Percentiles rank a stretch among this genome's conserved stretches.
These are phyloP conservation scores for Serendipita vermifera DNA, from an alignment of 768 basidiomycete genomes.

Conservation along the genomic window DNA sequence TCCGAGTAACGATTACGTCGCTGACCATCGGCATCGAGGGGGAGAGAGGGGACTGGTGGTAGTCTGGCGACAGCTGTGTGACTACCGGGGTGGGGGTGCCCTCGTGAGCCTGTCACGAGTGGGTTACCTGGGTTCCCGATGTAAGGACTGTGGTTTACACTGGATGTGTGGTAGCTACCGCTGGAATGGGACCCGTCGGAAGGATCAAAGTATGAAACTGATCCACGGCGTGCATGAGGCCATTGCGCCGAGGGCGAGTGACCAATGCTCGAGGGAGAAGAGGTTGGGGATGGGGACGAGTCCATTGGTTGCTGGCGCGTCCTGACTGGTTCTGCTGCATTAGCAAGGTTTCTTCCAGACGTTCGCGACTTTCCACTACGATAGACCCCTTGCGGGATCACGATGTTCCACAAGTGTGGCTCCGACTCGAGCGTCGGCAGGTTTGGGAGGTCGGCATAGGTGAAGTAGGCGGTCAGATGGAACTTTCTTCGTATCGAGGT, in stretches of 20 bases:
- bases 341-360: slow-evolving; percentile 7
- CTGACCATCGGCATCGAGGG: background rate
- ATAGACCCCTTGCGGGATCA: slow-evolving; percentile 37
- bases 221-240: slow-evolving; percentile 2
- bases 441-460: slow-evolving; percentile 34
- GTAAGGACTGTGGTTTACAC: background rate
- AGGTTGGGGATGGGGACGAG: slow-evolving; percentile 6
- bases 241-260: slow-evolving; percentile 11
- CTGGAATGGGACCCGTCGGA: no score
- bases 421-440: slow-evolving; percentile 39
- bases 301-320: slow-evolving; percentile 9
- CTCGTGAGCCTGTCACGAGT: background rate
- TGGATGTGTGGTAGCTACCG: background rate
- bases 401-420: slow-evolving; percentile 30
- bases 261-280: slow-evolving; percentile 15
- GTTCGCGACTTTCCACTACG: slow-evolving; percentile 33
- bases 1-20: background rate
- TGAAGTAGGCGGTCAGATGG: slow-evolving; percentile 48
- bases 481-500: slow-evolving; percentile 44
- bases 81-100: background rate
- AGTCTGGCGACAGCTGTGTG: background rate
- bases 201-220: slow-evolving; percentile 3
- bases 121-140: background rate
- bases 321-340: slow-evolving; percentile 22
- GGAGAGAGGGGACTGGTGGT: slow-evolving; percentile 1